These are phyloP conservation scores for Neofusicoccum cordaticola DNA, from an alignment of 2,329 filamentous ascomycete species.

Conservation along the genomic window DNA sequence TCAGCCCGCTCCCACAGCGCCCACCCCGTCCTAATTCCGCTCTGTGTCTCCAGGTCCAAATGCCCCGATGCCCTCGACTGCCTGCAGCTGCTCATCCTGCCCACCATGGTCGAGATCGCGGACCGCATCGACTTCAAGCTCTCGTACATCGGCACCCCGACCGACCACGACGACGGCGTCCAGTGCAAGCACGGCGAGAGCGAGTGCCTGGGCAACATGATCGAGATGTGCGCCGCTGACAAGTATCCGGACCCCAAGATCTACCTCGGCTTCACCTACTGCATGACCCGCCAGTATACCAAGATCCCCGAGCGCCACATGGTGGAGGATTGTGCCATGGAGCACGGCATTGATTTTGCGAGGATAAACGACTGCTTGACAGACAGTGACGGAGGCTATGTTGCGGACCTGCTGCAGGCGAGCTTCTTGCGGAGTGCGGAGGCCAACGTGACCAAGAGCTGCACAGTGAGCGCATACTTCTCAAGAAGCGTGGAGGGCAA, in stretches of 20 bases:
- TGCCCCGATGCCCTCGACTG: constrained; percentile 90
- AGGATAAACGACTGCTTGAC: constrained; percentile 79
- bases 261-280: constrained; percentile 91
- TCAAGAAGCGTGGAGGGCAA: too few relatives aligned
- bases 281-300: constrained; percentile 71
- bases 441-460: constrained; percentile 46
- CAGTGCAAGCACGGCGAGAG: constrained; percentile 83
- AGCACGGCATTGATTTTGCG: constrained; percentile 83
- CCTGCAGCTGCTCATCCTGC: constrained; percentile 74
- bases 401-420: constrained; percentile 63
- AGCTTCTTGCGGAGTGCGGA: constrained; percentile 63
- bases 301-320: constrained; percentile 76
- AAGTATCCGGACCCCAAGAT: constrained; percentile 83
- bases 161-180: constrained; percentile 75
- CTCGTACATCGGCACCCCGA: constrained; percentile 82
- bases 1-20: neutral
- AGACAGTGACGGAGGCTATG: constrained; percentile 69
- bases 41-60: constrained; percentile 53
- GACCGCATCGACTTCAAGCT: constrained; percentile 88
- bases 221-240: constrained; percentile 84
- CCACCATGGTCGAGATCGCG: constrained; percentile 76
- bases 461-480: constrained; percentile 33
- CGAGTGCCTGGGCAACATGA: constrained; percentile 91
- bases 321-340: constrained; percentile 81
- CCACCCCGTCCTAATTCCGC: neutral